Evolutionary conservation across 192 early-diverging fungal genomes (phyloP).

Genomic region (Hyaloraphidium curvatum): DNA sequence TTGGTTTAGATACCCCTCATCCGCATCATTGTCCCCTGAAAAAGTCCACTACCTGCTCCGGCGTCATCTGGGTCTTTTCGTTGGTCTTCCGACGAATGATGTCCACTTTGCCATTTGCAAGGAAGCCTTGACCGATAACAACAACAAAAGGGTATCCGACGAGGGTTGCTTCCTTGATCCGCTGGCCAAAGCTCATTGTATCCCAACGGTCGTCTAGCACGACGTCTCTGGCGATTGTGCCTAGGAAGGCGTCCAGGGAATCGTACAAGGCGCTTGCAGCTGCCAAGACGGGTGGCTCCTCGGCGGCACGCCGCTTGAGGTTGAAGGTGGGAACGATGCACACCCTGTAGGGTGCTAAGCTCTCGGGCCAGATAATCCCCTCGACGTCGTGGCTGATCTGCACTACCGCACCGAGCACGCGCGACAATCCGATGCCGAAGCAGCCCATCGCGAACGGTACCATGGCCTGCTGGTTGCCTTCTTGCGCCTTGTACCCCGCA

Average conservation of each 20-base stretch:
- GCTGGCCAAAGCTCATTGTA: slow-evolving; percentile 12
- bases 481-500: slow-evolving; percentile 24
- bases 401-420: slow-evolving; percentile 60
- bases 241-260: neutral
- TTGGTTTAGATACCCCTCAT: too few species aligned
- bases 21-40: too few species aligned
- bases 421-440: slow-evolving; percentile 73
- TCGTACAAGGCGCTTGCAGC: neutral
- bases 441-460: slow-evolving; percentile 69
- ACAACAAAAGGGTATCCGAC: slow-evolving; percentile 66
- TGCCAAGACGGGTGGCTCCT: neutral
- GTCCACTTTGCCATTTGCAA: slow-evolving; percentile 13
- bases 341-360: slow-evolving; percentile 56
- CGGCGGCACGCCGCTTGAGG: neutral
- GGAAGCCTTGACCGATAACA: slow-evolving; percentile 40
- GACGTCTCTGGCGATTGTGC: neutral
- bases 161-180: slow-evolving; percentile 52
- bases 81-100: slow-evolving; percentile 8
- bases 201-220: slow-evolving; percentile 1
- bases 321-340: slow-evolving; percentile 40
- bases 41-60: too few species aligned
- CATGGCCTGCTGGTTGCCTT: slow-evolving; percentile 7
- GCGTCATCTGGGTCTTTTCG: too few species aligned
- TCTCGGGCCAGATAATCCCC: slow-evolving; percentile 61
- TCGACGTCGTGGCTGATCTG: slow-evolving; percentile 37